phyloP scores from a whole-genome alignment of 768 basidiomycete species.

The Auriscalpium orientale region DNA sequence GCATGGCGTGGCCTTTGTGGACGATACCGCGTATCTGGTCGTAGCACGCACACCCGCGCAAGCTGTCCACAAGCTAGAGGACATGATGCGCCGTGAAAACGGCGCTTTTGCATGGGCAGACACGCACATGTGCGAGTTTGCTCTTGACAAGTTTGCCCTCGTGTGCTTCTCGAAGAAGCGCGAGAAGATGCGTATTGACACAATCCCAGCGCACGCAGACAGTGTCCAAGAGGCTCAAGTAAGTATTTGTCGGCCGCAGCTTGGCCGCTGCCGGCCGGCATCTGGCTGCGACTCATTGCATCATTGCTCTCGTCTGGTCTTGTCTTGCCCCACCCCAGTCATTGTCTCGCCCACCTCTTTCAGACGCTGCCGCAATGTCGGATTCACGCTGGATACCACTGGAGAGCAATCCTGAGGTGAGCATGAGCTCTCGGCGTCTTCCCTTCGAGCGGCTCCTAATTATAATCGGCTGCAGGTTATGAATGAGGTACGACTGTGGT shows the following conservation, averaged over 20 bases:
- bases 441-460: slow-evolving; percentile 21
- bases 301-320: no score
- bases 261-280: no score
- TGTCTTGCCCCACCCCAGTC: no score
- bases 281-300: no score
- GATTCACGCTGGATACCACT: slow-evolving; percentile 60
- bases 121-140: not conserved
- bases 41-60: slow-evolving; percentile 17
- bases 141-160: not conserved
- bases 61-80: slow-evolving; percentile 1
- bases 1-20: not conserved
- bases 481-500: slow-evolving; percentile 3
- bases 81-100: not conserved
- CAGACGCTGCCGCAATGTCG: not conserved
- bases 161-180: not conserved
- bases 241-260: no score
- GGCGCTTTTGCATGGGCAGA: not conserved
- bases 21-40: slow-evolving; percentile 15
- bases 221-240: no score
- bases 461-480: slow-evolving; percentile 5
- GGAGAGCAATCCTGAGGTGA: slow-evolving; percentile 66
- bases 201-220: no score
- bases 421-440: not conserved
- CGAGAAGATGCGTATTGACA: no score
- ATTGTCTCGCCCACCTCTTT: no score